Percentiles rank a stretch among this genome's conserved stretches.
phyloP scores from a whole-genome alignment of 208 protist species.

The Trypanosoma brucei region DNA sequence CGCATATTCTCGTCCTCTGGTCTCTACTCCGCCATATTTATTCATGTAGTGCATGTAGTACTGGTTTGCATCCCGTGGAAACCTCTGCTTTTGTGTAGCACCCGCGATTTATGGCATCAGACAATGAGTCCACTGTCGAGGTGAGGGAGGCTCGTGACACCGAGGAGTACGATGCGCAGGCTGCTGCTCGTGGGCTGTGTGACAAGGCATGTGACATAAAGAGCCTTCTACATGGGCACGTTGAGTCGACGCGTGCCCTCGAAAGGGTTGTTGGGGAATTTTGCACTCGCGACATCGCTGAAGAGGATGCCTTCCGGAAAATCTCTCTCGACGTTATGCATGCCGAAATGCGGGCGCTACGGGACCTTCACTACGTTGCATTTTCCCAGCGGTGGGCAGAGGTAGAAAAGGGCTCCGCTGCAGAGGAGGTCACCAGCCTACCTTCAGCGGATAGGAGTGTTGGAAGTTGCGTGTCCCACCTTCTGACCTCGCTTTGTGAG shows the following conservation, averaged over 20 bases:
- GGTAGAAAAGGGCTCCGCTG: background rate
- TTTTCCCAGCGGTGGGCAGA: slow-evolving; percentile 19
- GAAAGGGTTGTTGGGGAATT: slow-evolving; percentile 31
- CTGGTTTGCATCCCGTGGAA: background rate
- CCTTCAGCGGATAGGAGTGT: background rate
- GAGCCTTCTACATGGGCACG: slow-evolving; percentile 25
- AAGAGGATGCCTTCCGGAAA: slow-evolving; percentile 21
- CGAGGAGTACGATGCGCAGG: background rate
- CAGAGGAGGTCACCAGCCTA: slow-evolving; percentile 2
- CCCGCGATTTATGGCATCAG: background rate
- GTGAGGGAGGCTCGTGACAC: background rate
- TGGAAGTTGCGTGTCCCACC: background rate
- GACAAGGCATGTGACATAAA: slow-evolving; percentile 31
- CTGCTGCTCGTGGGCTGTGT: background rate
- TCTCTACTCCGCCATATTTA: background rate
- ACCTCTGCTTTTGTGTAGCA: background rate
- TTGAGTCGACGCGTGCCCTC: slow-evolving; percentile 19
- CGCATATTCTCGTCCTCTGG: too few species aligned
- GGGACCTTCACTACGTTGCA: slow-evolving; percentile 23
- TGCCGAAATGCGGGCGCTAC: slow-evolving; percentile 23
- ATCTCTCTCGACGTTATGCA: slow-evolving; percentile 18
- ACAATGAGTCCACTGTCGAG: background rate
- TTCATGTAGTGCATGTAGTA: background rate
- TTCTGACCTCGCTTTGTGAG: background rate
- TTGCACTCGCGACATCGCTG: slow-evolving; percentile 26